Percentiles rank a stretch among this genome's conserved stretches.
These are phyloP conservation scores for Tolypocladium tundrense DNA, from an alignment of 2,329 filamentous ascomycete species.

Conservation along the genomic window DNA sequence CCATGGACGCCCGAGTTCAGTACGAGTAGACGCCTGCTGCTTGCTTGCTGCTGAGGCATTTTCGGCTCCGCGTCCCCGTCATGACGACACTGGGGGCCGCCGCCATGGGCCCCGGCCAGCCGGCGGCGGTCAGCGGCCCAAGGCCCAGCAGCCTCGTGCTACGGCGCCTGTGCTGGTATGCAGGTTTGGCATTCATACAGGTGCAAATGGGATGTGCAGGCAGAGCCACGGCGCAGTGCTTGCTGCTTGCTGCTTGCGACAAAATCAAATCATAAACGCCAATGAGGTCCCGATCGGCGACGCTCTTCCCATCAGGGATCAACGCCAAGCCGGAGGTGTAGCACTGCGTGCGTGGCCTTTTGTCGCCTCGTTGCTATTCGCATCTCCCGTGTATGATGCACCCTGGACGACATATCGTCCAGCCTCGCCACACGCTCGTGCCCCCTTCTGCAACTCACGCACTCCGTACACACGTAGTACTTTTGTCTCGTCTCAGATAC, in stretches of 20 bases:
- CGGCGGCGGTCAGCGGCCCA: background rate
- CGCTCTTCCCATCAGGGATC: background rate
- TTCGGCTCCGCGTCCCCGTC: slow-evolving; percentile 3
- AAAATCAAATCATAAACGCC: no score
- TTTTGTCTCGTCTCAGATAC: background rate
- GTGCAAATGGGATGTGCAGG: background rate
- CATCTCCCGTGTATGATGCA: background rate
- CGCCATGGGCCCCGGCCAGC: background rate
- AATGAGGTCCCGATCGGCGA: background rate
- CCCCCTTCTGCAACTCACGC: background rate
- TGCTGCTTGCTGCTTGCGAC: background rate
- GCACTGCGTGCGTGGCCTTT: background rate
- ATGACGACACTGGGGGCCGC: background rate
- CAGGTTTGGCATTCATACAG: no score
- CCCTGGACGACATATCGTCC: background rate
- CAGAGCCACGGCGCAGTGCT: background rate
- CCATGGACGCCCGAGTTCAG: background rate
- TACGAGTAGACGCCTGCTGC: no score
- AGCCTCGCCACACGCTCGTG: background rate
- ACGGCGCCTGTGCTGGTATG: no score
- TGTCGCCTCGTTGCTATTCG: background rate
- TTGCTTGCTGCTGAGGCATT: slow-evolving; percentile 7
- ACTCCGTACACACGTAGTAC: background rate
- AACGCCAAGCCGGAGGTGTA: background rate
- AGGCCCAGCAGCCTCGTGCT: background rate